Evolutionary conservation across 2,329 filamentous ascomycete genomes (phyloP), one percentile per base, ranked within the genome.

Genomic region (Plectosphaerella plurivora): DNA sequence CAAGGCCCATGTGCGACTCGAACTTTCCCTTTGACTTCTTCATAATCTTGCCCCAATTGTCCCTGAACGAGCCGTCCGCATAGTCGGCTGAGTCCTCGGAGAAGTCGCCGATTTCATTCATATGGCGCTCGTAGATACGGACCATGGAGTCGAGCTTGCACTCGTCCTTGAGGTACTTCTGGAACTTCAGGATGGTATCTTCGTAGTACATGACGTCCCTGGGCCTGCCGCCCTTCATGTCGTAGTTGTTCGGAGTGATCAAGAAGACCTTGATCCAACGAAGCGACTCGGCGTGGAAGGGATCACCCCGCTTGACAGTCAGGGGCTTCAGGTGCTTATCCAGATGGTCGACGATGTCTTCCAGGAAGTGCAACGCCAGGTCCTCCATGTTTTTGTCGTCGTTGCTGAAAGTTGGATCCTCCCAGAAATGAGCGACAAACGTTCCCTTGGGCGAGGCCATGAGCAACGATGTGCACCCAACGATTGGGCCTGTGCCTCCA

Each of bases 341-440:
- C 4, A 57, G 25, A 14, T 51, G 51, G 9, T 52, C 44, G 20
- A 50, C 12, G 12, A 54, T 22, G 25, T 47, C 50, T 18, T 50
- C 36, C 2, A 35, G 7, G 6, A 54, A 52, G 18, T 4, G 14
- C 10, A 3, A 3, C 3, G 7, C 14, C 16, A 18, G 47, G 12
- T 36, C 24, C 14, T 33, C 28, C 9, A 4, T 39, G 47, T 18
- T 45, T n/a, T 24, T 49, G 37, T 22, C 22, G 22, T 5, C 22
- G 9, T 18, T 22, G 12, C 37, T 28, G 39, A 53, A 52, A 6
- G 35, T 45, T 1, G 57, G 56, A 4, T 55, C 28, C 36, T 59
- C 52, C 57, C 56, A 59, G 12, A 59, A 18, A 25, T 58, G 57
- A 10, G 49, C 47, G 5, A 47, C 49, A 39, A 45, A 58, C 46